These are phyloP conservation scores for Papiliotrema terrestris DNA, from an alignment of 1,284 basidiomycete genomes.

Conservation along the genomic window DNA sequence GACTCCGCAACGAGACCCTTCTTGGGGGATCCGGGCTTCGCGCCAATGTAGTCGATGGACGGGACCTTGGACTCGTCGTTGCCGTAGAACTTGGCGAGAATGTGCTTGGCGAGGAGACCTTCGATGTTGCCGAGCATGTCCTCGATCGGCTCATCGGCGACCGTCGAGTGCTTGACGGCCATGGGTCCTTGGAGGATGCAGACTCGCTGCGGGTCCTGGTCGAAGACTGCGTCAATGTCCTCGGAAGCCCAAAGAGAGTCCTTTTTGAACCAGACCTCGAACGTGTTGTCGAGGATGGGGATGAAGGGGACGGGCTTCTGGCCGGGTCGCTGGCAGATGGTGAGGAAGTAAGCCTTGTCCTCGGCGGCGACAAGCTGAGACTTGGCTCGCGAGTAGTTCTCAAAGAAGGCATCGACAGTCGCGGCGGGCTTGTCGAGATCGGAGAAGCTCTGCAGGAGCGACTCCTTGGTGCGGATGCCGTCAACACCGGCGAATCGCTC, in stretches of 20 bases:
- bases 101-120: constrained; percentile 67
- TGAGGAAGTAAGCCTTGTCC: constrained; percentile 92
- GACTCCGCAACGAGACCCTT: constrained; percentile 53
- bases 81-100: constrained; percentile 76
- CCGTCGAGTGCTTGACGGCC: constrained; percentile 78
- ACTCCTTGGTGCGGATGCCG: constrained; percentile 68
- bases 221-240: constrained; percentile 97
- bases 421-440: constrained; percentile 75
- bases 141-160: constrained; percentile 90
- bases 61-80: constrained; percentile 78
- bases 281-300: constrained; percentile 86
- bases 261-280: constrained; percentile 99
- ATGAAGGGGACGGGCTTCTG: constrained; percentile 99
- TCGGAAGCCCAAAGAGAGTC: constrained; percentile 98
- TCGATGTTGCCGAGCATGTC: constrained; percentile 88
- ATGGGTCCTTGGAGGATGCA: constrained; percentile 97
- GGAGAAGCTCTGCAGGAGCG: constrained; percentile 83
- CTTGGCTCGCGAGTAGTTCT: constrained; percentile 73
- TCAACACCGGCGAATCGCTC: constrained; percentile 96
- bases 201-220: constrained; percentile 95
- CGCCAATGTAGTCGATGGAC: constrained; percentile 78
- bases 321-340: constrained; percentile 87
- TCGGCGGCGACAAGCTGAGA: constrained; percentile 89
- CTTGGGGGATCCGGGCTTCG: constrained; percentile 51
- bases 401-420: constrained; percentile 81